These are phyloP conservation scores for Neospermospora avenae DNA, from an alignment of 2,329 filamentous ascomycete genomes.

Conservation along the genomic window DNA sequence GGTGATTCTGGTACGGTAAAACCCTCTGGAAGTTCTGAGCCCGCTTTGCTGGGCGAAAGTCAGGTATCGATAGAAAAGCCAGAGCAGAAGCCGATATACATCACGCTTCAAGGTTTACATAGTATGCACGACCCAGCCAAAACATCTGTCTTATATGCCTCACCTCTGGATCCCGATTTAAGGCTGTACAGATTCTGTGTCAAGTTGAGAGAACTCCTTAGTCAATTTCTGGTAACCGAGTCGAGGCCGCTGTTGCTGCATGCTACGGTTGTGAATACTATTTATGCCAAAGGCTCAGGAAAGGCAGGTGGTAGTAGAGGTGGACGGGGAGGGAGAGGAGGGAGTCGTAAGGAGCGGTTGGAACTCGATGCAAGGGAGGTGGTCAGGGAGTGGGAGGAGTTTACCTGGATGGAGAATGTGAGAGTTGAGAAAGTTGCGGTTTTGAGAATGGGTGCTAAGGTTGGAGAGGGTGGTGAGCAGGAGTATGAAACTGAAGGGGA, in stretches of 20 bases:
- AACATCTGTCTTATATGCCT: conserved; percentile 63
- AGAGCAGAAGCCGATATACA: conserved; percentile 1
- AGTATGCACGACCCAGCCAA: conserved; percentile 56
- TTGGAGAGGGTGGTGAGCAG: conserved; percentile 25
- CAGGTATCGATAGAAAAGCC: neutral
- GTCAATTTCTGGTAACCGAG: conserved; percentile 55
- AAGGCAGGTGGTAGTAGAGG: conserved; percentile 25
- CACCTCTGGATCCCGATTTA: conserved; percentile 52
- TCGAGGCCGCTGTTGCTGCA: conserved; percentile 69
- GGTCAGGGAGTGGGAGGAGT: conserved; percentile 59
- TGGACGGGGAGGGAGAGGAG: conserved; percentile 36
- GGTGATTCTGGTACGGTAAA: conserved; percentile 6
- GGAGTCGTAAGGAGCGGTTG: conserved; percentile 24
- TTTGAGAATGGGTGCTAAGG: conserved; percentile 84
- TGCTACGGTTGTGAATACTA: conserved; percentile 82
- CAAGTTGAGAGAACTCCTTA: conserved; percentile 52
- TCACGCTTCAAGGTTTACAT: conserved; percentile 53
- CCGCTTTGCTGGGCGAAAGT: neutral
- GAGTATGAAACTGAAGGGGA: conserved; percentile 31
- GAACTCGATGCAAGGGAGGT: conserved; percentile 53
- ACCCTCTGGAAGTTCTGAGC: too few species aligned
- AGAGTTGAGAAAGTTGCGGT: conserved; percentile 70
- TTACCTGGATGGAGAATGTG: conserved; percentile 68
- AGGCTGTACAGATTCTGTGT: conserved; percentile 56
- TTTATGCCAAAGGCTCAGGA: conserved; percentile 54